Evolutionary conservation across 75 land plant genomes (phyloP).

Genomic region (Adiantum capillusveneris): DNA sequence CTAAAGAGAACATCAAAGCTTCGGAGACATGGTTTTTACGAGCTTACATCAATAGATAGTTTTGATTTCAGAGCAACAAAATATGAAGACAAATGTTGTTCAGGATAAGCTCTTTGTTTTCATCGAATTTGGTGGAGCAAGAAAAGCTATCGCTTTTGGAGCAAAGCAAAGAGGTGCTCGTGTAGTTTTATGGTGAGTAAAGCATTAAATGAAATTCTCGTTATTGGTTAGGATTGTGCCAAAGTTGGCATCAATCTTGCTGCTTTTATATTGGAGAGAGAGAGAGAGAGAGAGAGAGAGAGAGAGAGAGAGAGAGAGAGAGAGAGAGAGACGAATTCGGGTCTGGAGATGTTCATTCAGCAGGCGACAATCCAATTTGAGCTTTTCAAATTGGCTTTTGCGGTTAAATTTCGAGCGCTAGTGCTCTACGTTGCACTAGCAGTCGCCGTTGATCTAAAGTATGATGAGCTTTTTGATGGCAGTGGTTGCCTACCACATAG

Average conservation of each 20-base stretch:
- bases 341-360: slow-evolving; percentile 34
- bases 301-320: no score
- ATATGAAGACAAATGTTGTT: neutral
- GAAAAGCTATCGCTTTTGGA: slow-evolving; percentile 97
- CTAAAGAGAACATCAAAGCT: no score
- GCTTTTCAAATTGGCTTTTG: no score
- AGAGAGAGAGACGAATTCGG: slow-evolving; percentile 21
- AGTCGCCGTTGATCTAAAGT: no score
- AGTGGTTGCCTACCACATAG: no score
- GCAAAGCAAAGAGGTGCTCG: slow-evolving; percentile 87
- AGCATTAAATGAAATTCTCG: no score
- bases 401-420: no score
- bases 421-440: no score
- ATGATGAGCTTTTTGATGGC: no score
- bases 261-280: slow-evolving; percentile 35
- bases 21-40: no score
- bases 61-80: neutral
- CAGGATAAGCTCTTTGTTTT: slow-evolving; percentile 65
- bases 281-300: slow-evolving; percentile 71
- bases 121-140: slow-evolving; percentile 96
- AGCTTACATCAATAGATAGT: neutral
- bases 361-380: slow-evolving; percentile 31
- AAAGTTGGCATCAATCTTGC: no score
- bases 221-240: no score
- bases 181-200: slow-evolving; percentile 69